Base-by-base conservation (phyloP, 306 rosid genomes). In the Glycine latifolia region DNA sequence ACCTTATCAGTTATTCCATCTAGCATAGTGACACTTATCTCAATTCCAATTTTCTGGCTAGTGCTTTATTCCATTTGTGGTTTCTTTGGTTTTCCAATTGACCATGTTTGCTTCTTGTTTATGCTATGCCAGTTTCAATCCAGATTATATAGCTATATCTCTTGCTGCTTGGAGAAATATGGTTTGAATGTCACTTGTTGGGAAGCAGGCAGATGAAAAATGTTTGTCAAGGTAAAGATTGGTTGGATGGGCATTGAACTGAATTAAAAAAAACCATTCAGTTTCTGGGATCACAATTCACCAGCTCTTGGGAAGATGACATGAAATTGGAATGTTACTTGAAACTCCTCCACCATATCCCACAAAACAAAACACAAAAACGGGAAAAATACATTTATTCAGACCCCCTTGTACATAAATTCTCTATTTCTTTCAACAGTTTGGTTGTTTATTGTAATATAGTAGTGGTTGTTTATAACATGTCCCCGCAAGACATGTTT, bases 381-480 rank as follows among this genome's bases (percentile, higher is more conserved):
- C 7, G 71, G 8, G 35, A 15, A 43, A 67, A 48, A 17, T 54
- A n/a, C 62, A 46, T 88, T 61, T 61, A 61, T 58, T 39, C 52
- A 60, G 35, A 48, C 65, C 49, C 46, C 77, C 20, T 0, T 87
- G 88, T 85, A 82, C 77, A 87, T 87, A 84, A 84, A 62, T 49
- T 10, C 14, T 31, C 53, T 2, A 26, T 14, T 9, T 55, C 49
- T 56, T 48, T 15, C 7, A 43, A 39, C 76, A 58, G 33, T 56
- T 58, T 53, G 76, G 69, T 62, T 78, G 71, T 54, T 78, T 31
- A 2, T 16, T n/a, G 9, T 46, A 17, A 68, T 68, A 46, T 44
- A 17, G 73, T 44, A 4, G 53, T 43, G 68, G 68, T 12, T 61
- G 35, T 62, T 63, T 35, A 37, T 6, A 35, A 63, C 69, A 7